A percentile compares a stretch with the other conserved stretches of the same genome.
These are phyloP conservation scores for Pugionium dolabratum DNA, from an alignment of 345 rosid genomes.

Conservation along the genomic window DNA sequence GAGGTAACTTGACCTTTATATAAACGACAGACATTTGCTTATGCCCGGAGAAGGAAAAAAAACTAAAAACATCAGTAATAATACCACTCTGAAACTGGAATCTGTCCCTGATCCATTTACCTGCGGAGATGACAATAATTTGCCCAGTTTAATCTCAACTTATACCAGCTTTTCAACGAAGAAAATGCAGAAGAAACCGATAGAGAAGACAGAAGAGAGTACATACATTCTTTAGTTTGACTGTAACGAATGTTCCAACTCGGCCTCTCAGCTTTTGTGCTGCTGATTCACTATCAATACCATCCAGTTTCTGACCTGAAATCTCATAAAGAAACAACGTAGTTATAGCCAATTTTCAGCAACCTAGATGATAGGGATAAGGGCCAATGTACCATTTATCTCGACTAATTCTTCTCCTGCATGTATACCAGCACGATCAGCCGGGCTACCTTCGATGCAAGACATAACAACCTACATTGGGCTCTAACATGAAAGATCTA, in stretches of 20 bases:
- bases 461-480: conserved; percentile 75
- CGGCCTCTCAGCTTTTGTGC: conserved; percentile 86
- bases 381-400: conserved; percentile 66
- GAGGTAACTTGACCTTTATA: conserved; percentile 67
- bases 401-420: conserved; percentile 84
- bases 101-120: conserved; percentile 42
- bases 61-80: background rate
- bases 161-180: background rate
- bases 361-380: background rate
- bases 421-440: conserved; percentile 86
- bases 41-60: background rate
- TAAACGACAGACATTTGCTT: conserved; percentile 17
- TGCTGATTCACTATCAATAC: conserved; percentile 72
- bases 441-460: conserved; percentile 80
- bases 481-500: conserved; percentile 32
- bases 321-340: conserved; percentile 16
- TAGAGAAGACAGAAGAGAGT: conserved; percentile 13
- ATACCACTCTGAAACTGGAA: conserved; percentile 67
- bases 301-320: conserved; percentile 74
- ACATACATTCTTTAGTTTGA: conserved; percentile 67
- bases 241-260: conserved; percentile 74
- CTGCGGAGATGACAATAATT: conserved; percentile 43
- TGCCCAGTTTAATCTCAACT: background rate
- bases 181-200: background rate
- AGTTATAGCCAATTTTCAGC: conserved; percentile 4